Evolutionary conservation across 2,329 filamentous ascomycete species (phyloP), one percentile per base, ranked within the genome.

Genomic region (Pseudocercospora vitis): DNA sequence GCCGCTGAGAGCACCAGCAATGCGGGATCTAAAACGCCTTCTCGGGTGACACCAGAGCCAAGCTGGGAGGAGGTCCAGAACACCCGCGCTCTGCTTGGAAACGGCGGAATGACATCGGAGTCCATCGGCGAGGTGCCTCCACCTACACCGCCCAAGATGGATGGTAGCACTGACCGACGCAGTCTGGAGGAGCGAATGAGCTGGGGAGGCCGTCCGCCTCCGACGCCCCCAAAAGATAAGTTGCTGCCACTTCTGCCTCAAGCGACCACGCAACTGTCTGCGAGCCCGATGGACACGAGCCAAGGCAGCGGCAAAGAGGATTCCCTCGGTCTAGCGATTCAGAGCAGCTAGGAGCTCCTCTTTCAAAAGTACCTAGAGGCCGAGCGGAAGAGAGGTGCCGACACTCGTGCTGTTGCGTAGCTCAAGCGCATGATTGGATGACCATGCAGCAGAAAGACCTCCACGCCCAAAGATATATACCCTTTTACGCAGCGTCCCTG

Each of bases 1-100:
- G 87, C 84, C n/a, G 88, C 84, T 4, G 92, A 96, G 70, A 85
- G 79, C 7, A 82, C 79, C 6, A 89, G 86, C 55, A 79, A 84
- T 19, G 54, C 53, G 21, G 58, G 56, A 26, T 51, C 50, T 11
- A 53, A 59, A 19, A 64, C 65, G 31, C 59, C 64, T 7, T 60
- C 63, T 3, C 40, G 55, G 18, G 51, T 60, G 16, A 66, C 61
- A 21, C 63, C 61, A 1, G 46, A 59, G 21, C 57, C 37, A n/a
- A 65, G 63, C 32, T 50, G 53, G 7, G 67, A 69, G 21, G 52
- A 62, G 31, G 31, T 59, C 7, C 37, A 48, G 16, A 24, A 49
- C 9, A 48, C 56, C 28, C 32, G 39, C 4, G 42, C 61, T 2
- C 48, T 65, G 14, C 26, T 66, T 7, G 64, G 61, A 24, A 64